These are phyloP conservation scores for Warburgia ugandensis DNA, from an alignment of 164 flowering plant species.

Conservation along the genomic window DNA sequence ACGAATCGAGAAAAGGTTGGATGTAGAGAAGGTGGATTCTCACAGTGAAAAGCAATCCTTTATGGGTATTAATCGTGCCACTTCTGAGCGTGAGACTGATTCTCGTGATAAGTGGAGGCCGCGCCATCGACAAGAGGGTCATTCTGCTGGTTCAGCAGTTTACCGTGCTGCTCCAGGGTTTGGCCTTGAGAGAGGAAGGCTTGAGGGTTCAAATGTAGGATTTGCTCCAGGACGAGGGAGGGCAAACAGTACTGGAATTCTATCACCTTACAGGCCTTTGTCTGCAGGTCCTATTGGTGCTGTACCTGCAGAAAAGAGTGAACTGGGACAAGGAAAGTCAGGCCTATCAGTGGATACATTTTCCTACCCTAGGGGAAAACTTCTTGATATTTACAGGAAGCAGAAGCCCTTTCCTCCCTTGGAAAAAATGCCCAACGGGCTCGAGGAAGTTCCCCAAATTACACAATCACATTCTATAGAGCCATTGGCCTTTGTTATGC, in stretches of 20 bases:
- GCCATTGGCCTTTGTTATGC: constrained; percentile 79
- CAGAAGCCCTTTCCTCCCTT: constrained; percentile 37
- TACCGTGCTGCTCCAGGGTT: constrained; percentile 90
- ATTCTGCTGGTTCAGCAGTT: constrained; percentile 41
- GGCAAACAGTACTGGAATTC: constrained; percentile 22
- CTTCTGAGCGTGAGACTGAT: constrained; percentile 55
- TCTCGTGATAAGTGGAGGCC: constrained; percentile 98
- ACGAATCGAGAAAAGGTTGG: constrained; percentile 52
- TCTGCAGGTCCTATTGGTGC: constrained; percentile 41
- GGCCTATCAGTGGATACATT: constrained; percentile 22
- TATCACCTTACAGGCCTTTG: constrained; percentile 30
- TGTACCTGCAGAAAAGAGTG: constrained; percentile 28
- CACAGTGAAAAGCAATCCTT: constrained; percentile 46
- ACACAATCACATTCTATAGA: constrained; percentile 36
- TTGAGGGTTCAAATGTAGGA: constrained; percentile 53
- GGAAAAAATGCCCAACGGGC: constrained; percentile 31
- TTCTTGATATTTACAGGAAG: constrained; percentile 81
- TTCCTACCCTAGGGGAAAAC: constrained; percentile 82
- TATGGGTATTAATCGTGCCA: constrained; percentile 29
- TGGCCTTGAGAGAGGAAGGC: constrained; percentile 60
- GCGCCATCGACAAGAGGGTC: constrained; percentile 75
- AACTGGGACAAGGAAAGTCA: constrained; percentile 34
- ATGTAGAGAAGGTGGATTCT: constrained; percentile 61
- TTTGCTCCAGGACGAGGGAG: constrained; percentile 84
- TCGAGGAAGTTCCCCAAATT: constrained; percentile 47